Base-by-base conservation (phyloP, 2,329 filamentous ascomycete genomes). In the Tolypocladium pustulatum region DNA sequence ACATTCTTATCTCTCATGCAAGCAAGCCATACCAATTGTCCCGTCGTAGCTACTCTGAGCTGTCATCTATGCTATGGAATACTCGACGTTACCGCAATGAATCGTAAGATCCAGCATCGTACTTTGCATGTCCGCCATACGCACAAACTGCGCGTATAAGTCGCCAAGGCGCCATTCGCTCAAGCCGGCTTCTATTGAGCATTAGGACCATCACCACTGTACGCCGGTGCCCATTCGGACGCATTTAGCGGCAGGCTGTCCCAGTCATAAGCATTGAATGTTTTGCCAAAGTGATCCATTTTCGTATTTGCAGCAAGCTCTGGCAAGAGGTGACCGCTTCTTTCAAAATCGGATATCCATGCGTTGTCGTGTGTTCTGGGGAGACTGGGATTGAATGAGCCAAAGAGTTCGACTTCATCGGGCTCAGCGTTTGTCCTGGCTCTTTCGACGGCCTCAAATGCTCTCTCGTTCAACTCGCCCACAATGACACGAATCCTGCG, bases 401-500 rank as follows among this genome's bases (percentile, higher is more conserved):
- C 52, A n/a, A 54, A 10, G 6, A 22, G 6, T 7, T 38, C 34
- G 17, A 32, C 20, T 3, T 20, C 54, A 17, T 56, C 54, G 5
- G 30, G n/a, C 25, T 25, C 61, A 57, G 9, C 27, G 4, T 22
- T 20, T 15, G 25, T 4, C 40, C 20, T 54, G 7, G 54, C 32
- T 17, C 54, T 41, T 10, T 27, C 30, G 10, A 59, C 34, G 5
- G 36, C 58, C 20, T 43, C 46, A n/a, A 54, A 37, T 6, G 58
- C 55, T n/a, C 54, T 25, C 10, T 54, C 58, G 49, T 59, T 46
- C 12, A 59, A 17, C 3, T 53, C 36, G n/a, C 36, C 55, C 22
- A 57, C 56, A n/a, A 59, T 46, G 27, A 38, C 27, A 38, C 55
- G 54, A 12, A 56, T 59, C 27, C 54, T 54, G 13, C 27, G 46